phyloP scores from a whole-genome alignment of 352 stramenopile genomes.

The Phytophthora pisi region DNA sequence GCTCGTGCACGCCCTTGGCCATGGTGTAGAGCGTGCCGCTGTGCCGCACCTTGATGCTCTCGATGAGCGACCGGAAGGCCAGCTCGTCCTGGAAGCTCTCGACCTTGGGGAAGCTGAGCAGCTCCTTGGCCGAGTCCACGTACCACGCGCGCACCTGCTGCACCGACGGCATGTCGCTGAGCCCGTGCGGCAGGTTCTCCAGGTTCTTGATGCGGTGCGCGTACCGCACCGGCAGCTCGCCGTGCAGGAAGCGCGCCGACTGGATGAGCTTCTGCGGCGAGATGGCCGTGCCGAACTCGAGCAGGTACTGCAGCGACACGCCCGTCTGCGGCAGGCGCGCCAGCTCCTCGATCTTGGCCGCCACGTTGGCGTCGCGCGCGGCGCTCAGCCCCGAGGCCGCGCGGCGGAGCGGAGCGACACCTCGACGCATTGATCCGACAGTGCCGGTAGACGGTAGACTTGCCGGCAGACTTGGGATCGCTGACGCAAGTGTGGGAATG shows the following conservation, averaged over 20 bases:
- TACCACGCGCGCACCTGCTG: conserved; percentile 98
- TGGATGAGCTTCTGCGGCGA: conserved; percentile 88
- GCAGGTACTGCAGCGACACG: conserved; percentile 87
- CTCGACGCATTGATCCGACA: background rate
- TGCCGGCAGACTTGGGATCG: background rate
- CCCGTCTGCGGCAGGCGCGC: conserved; percentile 81
- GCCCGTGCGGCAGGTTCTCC: conserved; percentile 93
- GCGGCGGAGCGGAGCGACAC: background rate
- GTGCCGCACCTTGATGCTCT: conserved; percentile 97
- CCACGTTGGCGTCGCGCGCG: conserved; percentile 49
- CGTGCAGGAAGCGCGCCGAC: conserved; percentile 96
- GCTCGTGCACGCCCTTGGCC: conserved; percentile 98
- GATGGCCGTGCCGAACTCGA: conserved; percentile 88
- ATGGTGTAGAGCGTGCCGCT: conserved; percentile 99
- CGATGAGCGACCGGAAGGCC: conserved; percentile 93
- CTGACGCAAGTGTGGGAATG: background rate
- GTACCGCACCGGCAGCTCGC: conserved; percentile 98
- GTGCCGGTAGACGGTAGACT: no score
- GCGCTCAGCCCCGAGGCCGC: background rate
- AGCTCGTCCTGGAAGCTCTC: conserved; percentile 89
- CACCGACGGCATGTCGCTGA: conserved; percentile 94
- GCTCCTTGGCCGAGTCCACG: conserved; percentile 95
- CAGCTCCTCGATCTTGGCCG: conserved; percentile 71
- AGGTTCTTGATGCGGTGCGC: conserved; percentile 96
- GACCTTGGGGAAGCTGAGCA: conserved; percentile 87